Conservation (phyloP, 768 basidiomycete species). For the Tylopilus vinaceipallidus region DNA sequence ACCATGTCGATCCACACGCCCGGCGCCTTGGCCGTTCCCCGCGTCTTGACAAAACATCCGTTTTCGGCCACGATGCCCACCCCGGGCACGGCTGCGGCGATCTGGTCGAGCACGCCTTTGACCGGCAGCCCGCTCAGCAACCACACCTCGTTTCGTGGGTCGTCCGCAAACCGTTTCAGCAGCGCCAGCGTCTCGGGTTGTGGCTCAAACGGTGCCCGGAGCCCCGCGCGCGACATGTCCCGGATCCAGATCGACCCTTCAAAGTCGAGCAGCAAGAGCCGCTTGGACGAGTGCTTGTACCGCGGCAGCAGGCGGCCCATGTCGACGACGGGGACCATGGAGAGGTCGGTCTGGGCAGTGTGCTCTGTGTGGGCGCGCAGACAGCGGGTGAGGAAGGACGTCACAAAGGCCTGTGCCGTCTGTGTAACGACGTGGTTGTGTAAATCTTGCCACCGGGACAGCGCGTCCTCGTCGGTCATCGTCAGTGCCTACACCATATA, state of each 20-base stretch:
- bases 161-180: conserved; percentile 57
- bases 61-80: conserved; percentile 89
- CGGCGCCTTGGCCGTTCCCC: conserved; percentile 29
- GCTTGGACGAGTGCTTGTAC: conserved; percentile 61
- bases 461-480: conserved; percentile 73
- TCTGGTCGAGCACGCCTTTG: conserved; percentile 58
- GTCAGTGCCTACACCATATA: conserved; percentile 52
- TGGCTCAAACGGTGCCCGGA: conserved; percentile 40
- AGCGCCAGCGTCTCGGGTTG: conserved; percentile 42
- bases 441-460: conserved; percentile 79
- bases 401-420: conserved; percentile 82
- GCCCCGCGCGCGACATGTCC: conserved; percentile 48
- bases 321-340: conserved; percentile 40
- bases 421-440: conserved; percentile 85
- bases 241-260: conserved; percentile 79
- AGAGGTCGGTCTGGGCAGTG: conserved; percentile 30
- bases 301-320: conserved; percentile 56
- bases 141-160: conserved; percentile 77
- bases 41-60: conserved; percentile 78
- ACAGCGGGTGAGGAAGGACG: conserved; percentile 72
- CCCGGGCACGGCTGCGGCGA: conserved; percentile 58
- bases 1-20: conserved; percentile 78
- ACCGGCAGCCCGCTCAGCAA: conserved; percentile 72
- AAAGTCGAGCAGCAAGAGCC: conserved; percentile 73
- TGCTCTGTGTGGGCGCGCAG: conserved; percentile 74